phyloP scores from a whole-genome alignment of 2,329 filamentous ascomycete genomes.

The Ophiostoma angusticollis region DNA sequence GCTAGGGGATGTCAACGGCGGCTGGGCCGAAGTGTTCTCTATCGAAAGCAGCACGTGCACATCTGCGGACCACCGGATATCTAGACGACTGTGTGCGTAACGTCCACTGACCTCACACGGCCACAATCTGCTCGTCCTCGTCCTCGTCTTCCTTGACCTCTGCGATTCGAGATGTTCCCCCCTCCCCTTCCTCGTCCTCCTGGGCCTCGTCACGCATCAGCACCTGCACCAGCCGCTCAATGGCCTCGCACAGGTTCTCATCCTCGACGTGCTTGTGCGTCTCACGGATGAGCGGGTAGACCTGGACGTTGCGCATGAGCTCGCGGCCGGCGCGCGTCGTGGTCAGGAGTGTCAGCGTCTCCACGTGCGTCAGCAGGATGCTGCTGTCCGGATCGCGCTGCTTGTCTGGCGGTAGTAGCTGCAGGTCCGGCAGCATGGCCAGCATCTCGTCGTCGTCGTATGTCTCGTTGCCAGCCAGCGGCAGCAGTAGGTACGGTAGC shows the following conservation, averaged over 20 bases:
- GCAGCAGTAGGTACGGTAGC: constrained; percentile 76
- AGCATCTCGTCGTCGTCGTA: constrained; percentile 78
- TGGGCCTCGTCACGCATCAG: constrained; percentile 58
- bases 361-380: constrained; percentile 77
- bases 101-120: constrained; percentile 30
- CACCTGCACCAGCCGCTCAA: constrained; percentile 81
- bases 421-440: constrained; percentile 78
- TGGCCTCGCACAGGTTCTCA: constrained; percentile 69
- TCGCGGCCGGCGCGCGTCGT: constrained; percentile 67
- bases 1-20: no score
- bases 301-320: constrained; percentile 58
- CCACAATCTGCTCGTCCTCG: constrained; percentile 41
- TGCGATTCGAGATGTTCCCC: constrained; percentile 21
- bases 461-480: constrained; percentile 77
- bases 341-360: constrained; percentile 74
- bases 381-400: constrained; percentile 61
- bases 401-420: constrained; percentile 83
- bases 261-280: constrained; percentile 67
- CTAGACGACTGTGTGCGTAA: no score
- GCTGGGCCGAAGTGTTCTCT: no score
- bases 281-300: constrained; percentile 83
- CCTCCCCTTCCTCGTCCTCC: constrained; percentile 28
- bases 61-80: background rate
- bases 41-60: background rate
- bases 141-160: constrained; percentile 34